Base-by-base conservation (phyloP, 2,329 filamentous ascomycete species). In the Claviceps fusiformis region DNA sequence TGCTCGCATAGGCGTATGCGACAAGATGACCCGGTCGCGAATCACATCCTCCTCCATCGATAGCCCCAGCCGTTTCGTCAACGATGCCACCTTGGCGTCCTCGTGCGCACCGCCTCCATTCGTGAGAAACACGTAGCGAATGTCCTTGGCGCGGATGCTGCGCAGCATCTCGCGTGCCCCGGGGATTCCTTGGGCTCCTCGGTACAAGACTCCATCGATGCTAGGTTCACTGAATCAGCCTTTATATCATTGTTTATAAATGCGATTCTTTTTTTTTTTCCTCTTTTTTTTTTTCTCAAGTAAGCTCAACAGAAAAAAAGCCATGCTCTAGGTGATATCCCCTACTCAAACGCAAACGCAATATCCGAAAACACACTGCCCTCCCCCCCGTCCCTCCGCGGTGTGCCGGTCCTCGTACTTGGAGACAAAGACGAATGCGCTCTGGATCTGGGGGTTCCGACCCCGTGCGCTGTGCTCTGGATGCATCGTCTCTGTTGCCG, bases 121-220 rank as follows among this genome's bases (percentile, higher is more conserved):
- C 57, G 93, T 98, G 59, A 98, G 77, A 39, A 98, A 81, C 63
- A 98, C 92, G 72, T 95, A 97, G 13, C 91, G 91, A 49, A 96
- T 89, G 50, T 80, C 76, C 64, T 90, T 78, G 50, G 78, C 71
- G 62, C 90, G 82, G 24, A 97, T 82, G 63, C 83, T 85, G 35
- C 75, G 73, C 24, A 98, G 78, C 15, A 90, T 80, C 64, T 87
- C 78, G 1, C 81, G 75, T 1, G 93, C 92, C 37, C 87, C 86
- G 1, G 89, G 86, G 50, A 97, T 83, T 3, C 88, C 83, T 59
- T 84, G 81, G 4, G 86, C 82, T 57, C 87, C 86, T 64, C 91
- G 89, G 37, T 97, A 78, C 24, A 98, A 81, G n/a, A 98, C 93
- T 55, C 93, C 93, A 69, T 98, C 93, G 66, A 98, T 95, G 62